Evolutionary conservation across 257 asterid genomes (phyloP).

Genomic region (Rehmannia glutinosa): DNA sequence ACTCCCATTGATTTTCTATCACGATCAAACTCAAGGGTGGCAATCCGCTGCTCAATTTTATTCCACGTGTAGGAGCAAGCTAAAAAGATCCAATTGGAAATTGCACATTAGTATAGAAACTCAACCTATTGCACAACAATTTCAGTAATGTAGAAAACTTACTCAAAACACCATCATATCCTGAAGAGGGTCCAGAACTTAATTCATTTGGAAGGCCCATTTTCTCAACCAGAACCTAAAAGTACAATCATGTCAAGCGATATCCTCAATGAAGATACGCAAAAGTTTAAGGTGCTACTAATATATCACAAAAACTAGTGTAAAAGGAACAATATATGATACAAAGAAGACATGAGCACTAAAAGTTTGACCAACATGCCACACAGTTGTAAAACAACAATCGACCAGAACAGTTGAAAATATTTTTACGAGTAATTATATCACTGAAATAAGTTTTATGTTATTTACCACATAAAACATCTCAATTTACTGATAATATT

Average conservation of each 20-base stretch:
- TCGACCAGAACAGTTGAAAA: not conserved
- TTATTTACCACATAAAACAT: not conserved
- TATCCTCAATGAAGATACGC: not conserved
- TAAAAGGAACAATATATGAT: not conserved
- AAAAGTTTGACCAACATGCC: not conserved
- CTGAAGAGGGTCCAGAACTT: conserved; percentile 48
- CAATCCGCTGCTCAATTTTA: conserved; percentile 70
- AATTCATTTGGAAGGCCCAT: conserved; percentile 82
- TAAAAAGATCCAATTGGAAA: conserved; percentile 25
- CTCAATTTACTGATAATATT: not conserved
- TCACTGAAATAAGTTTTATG: not conserved
- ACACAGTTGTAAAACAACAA: conserved; percentile 1
- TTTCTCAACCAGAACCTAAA: conserved; percentile 94
- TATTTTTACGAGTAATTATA: not conserved
- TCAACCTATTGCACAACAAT: not conserved
- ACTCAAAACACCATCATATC: conserved; percentile 55
- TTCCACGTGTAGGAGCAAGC: conserved; percentile 80
- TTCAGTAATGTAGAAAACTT: conserved; percentile 29
- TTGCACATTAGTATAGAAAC: conserved; percentile 25
- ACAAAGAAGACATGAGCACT: not conserved
- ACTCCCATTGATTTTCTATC: conserved; percentile 99
- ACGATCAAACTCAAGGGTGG: conserved; percentile 97
- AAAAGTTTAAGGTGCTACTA: not conserved
- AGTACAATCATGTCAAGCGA: conserved; percentile 13
- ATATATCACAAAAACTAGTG: not conserved